These are phyloP conservation scores for Teratosphaeria zuluensis DNA, from an alignment of 2,329 filamentous ascomycete species.

Conservation along the genomic window DNA sequence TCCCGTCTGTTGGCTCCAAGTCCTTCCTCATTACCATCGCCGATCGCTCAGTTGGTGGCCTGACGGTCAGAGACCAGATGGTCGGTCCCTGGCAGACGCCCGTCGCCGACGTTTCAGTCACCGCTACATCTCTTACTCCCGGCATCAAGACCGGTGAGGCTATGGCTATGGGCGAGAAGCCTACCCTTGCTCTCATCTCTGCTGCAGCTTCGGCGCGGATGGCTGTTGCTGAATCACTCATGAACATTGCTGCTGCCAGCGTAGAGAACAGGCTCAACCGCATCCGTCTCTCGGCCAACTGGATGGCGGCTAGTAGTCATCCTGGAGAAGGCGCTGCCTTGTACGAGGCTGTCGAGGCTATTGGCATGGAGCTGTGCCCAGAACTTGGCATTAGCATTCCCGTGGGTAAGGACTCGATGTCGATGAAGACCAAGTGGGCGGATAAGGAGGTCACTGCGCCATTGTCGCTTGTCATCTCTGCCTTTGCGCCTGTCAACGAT, in stretches of 20 bases:
- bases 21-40: conserved; percentile 95
- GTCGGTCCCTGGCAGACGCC: conserved; percentile 94
- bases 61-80: conserved; percentile 86
- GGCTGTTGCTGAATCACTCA: conserved; percentile 86
- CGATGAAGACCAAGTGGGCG: conserved; percentile 97
- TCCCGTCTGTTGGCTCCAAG: conserved; percentile 92
- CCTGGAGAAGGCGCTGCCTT: conserved; percentile 84
- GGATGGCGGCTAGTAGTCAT: conserved; percentile 96
- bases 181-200: conserved; percentile 79
- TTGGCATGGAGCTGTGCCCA: conserved; percentile 86
- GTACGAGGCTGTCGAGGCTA: conserved; percentile 87
- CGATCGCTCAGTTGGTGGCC: conserved; percentile 81
- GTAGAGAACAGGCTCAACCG: conserved; percentile 63
- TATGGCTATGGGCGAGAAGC: conserved; percentile 96
- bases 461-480: conserved; percentile 81
- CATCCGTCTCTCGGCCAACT: conserved; percentile 88
- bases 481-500: conserved; percentile 76
- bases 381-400: conserved; percentile 86
- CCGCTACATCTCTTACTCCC: conserved; percentile 65
- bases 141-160: conserved; percentile 76
- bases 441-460: conserved; percentile 84
- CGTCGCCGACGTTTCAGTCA: conserved; percentile 88
- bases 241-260: conserved; percentile 82
- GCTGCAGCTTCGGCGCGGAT: conserved; percentile 86
- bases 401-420: conserved; percentile 96